These are phyloP conservation scores for Areca catechu DNA, from an alignment of 176 grass and related monocot species.

Conservation along the genomic window DNA sequence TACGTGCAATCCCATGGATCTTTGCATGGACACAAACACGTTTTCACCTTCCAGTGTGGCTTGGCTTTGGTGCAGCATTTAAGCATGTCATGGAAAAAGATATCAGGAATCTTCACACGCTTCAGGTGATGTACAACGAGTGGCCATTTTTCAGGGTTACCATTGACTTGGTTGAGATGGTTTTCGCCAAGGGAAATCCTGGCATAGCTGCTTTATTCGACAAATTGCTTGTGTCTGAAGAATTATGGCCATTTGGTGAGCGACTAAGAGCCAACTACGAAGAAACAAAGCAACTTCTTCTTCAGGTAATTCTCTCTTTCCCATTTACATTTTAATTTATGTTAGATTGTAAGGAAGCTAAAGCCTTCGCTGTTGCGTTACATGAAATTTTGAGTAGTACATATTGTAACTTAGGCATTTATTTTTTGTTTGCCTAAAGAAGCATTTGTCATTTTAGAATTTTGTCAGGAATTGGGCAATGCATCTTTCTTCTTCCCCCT, in stretches of 20 bases:
- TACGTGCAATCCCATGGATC: slow-evolving; percentile 38
- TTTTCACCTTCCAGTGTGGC: slow-evolving; percentile 35
- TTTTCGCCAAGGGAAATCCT: too few species aligned
- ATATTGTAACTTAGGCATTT: too few species aligned
- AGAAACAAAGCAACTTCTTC: slow-evolving; percentile 29
- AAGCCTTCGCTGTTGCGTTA: too few species aligned
- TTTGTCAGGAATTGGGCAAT: too few species aligned
- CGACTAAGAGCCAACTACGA: slow-evolving; percentile 23
- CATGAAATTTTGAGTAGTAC: too few species aligned
- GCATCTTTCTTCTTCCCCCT: too few species aligned
- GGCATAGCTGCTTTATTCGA: too few species aligned
- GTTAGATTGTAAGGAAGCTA: too few species aligned
- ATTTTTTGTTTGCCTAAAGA: too few species aligned
- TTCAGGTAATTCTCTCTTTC: slow-evolving; percentile 16
- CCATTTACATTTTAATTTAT: too few species aligned
- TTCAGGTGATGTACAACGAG: slow-evolving; percentile 35
- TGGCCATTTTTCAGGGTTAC: slow-evolving; percentile 38
- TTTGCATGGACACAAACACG: slow-evolving; percentile 38
- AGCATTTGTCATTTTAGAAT: too few species aligned
- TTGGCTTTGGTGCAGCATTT: slow-evolving; percentile 29
- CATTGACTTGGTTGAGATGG: slow-evolving; percentile 31
- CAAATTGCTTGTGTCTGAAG: slow-evolving; percentile 16
- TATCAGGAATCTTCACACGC: slow-evolving; percentile 24
- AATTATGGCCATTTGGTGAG: slow-evolving; percentile 26
- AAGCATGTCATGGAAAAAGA: slow-evolving; percentile 23